These are phyloP conservation scores for Kodamaea neixiangensis DNA, from an alignment of 805 yeast genomes.

Conservation along the genomic window DNA sequence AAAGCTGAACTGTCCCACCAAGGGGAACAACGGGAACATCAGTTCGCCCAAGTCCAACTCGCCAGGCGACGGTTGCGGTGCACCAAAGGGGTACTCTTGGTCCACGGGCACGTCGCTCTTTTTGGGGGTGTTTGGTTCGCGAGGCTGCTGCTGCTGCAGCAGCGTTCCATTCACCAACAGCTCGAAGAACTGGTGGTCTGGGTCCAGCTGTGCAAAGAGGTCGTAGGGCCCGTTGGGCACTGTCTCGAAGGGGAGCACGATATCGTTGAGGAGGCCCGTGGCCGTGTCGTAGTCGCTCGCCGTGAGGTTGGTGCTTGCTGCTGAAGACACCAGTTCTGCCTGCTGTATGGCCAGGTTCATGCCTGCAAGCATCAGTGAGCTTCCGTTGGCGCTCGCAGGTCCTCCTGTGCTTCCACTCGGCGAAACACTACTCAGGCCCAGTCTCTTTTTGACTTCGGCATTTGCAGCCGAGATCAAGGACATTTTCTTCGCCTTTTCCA, in stretches of 20 bases:
- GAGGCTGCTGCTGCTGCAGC: neutral
- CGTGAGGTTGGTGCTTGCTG: neutral
- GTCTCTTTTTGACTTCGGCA: slow-evolving; percentile 14
- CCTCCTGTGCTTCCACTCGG: neutral
- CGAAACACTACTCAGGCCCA: neutral
- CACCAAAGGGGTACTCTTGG: slow-evolving; percentile 8
- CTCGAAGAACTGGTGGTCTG: neutral
- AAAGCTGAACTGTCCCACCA: slow-evolving; percentile 40
- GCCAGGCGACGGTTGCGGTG: slow-evolving; percentile 11
- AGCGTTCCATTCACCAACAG: neutral
- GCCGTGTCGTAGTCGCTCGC: neutral
- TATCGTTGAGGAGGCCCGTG: neutral
- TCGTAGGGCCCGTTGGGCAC: slow-evolving; percentile 2
- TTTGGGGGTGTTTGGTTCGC: slow-evolving; percentile 1
- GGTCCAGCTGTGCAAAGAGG: neutral
- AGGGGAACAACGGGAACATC: slow-evolving; percentile 46
- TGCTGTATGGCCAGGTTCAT: neutral
- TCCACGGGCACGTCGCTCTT: neutral
- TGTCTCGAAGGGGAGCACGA: slow-evolving; percentile 3
- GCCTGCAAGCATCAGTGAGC: neutral
- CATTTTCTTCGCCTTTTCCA: slow-evolving; percentile 20
- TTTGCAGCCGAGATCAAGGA: slow-evolving; percentile 17
- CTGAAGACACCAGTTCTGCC: neutral
- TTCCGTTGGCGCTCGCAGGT: neutral
- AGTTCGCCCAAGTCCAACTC: slow-evolving; percentile 31